Evolutionary conservation across 2,329 filamentous ascomycete species (phyloP), one percentile per base, ranked within the genome.

Genomic region (Drechslerella stenobrocha): DNA sequence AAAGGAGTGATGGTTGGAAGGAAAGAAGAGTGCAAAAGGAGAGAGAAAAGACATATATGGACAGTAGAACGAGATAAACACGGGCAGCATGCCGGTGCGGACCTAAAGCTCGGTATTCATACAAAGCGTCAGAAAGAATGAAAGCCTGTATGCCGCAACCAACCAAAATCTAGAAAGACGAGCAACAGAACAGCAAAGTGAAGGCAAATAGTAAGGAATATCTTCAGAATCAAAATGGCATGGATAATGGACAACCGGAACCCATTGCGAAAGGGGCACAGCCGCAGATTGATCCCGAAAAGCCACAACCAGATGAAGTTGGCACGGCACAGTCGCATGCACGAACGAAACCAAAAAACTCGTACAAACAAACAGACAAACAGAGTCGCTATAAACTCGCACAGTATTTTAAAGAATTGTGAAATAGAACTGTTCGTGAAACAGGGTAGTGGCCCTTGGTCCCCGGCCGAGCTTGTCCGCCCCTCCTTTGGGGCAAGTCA

Each of bases 371-470:
- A 26, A 47, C 44, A 13, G 18, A 24, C 6, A 47, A 47, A 47
- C 13, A 42, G 37, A 42, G 18, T 18, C 37, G 37, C 37, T 42
- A 18, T 18, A 42, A 18, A 20, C 13, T 7, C 30, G 48, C 52
- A 37, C 47, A 48, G 34, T 37, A 50, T 52, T 23, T 37, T 55
- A 34, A 57, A 50, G 40, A 50, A 51, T 57, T 22, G 28, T 37
- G 52, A 48, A 47, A 30, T 20, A 48, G 48, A 30, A 28, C 22
- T 18, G 20, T 42, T 5, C 15, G 20, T 22, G n/a, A n/a, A 42
- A 44, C 6, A 26, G 18, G 22, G 24, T 26, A 23, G n/a, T 24
- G 26, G 32, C 24, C 44, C 30, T 37, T 37, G n/a, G 22, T 20
- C 15, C 37, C 37, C 22, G 15, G 4, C 4, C 9, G 7, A 5